These are phyloP conservation scores for Hypomontagnella monticulosa DNA, from an alignment of 495 filamentous ascomycete genomes.

Conservation along the genomic window DNA sequence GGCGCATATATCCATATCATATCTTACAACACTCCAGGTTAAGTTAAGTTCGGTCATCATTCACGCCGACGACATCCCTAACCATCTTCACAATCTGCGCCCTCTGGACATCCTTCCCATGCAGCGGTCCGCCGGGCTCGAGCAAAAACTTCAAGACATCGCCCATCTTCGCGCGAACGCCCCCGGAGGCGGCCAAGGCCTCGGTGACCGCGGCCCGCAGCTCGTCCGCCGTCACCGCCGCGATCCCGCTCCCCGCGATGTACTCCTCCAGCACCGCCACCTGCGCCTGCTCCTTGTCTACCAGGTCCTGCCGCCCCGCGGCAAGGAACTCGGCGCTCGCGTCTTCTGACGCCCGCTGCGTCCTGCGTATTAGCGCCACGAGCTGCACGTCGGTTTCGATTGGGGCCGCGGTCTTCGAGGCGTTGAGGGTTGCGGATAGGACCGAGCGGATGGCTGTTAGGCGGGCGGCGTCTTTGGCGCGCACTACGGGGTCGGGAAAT, in stretches of 20 bases:
- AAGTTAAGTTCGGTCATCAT: neutral
- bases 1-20: no score
- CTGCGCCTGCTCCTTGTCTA: conserved; percentile 63
- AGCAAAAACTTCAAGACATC: conserved; percentile 53
- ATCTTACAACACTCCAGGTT: neutral
- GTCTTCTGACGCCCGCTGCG: conserved; percentile 49
- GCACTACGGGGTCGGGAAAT: conserved; percentile 46
- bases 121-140: conserved; percentile 47
- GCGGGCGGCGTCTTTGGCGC: conserved; percentile 63
- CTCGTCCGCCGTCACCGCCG: conserved; percentile 52
- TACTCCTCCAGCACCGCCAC: conserved; percentile 60
- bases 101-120: conserved; percentile 53
- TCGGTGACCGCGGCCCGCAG: conserved; percentile 51
- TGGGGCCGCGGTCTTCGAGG: conserved; percentile 64
- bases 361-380: conserved; percentile 61
- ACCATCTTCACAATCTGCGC: conserved; percentile 45
- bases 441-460: conserved; percentile 65
- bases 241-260: conserved; percentile 53
- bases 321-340: conserved; percentile 58
- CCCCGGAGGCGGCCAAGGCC: conserved; percentile 17
- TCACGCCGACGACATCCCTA: conserved; percentile 36
- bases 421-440: conserved; percentile 63
- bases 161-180: conserved; percentile 26
- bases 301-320: conserved; percentile 64
- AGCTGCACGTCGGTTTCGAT: conserved; percentile 66